Evolutionary conservation across 2,329 filamentous ascomycete genomes (phyloP), one percentile per base, ranked within the genome.

Genomic region (Stagonosporopsis vannaccii): DNA sequence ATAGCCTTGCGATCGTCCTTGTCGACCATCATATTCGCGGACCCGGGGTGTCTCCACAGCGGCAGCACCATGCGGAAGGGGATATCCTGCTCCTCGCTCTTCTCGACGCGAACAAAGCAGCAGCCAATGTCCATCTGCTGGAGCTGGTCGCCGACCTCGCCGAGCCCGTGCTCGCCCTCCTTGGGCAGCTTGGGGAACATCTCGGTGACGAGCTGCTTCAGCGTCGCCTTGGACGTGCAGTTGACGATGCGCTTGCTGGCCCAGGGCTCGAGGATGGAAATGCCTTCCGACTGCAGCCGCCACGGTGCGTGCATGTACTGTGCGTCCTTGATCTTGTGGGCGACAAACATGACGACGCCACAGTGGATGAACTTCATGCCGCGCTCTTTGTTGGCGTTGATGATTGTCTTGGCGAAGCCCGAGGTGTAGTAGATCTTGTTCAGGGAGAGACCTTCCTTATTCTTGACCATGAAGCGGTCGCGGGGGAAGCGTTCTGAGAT

Each of bases 381-480:
- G 25, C 90, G 88, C 39, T 92, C 91, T 76, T 97, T 92, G 74
- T 99, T 99, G 71, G 89, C 85, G 4, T 84, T 85, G 3, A 99
- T 84, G 50, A 99, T 95, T 62, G 94, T 90, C 28, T 92, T 90
- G 20, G 92, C 89, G 12, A 98, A 84, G 4, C 86, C 85, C 32
- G 90, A 93, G 11, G 92, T 96, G 81, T 98, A 99, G 83, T 99
- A 99, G 67, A 99, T 94, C 25, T 93, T 95, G 81, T 97, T 96
- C 48, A 91, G 88, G 0, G 94, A 92, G 71, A 92, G 87, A 43
- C 92, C 95, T 60, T 89, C 84, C 23, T 91, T 91, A 78, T 99
- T 99, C 69, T 95, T 90, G 48, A 99, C 95, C 88, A 99, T 91
- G 81, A 95, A 99, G 52, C 94, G 88, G 75, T 96, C 90, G 20